Conservation (phyloP, 495 filamentous ascomycete genomes). For the Rostrohypoxylon terebratum region DNA sequence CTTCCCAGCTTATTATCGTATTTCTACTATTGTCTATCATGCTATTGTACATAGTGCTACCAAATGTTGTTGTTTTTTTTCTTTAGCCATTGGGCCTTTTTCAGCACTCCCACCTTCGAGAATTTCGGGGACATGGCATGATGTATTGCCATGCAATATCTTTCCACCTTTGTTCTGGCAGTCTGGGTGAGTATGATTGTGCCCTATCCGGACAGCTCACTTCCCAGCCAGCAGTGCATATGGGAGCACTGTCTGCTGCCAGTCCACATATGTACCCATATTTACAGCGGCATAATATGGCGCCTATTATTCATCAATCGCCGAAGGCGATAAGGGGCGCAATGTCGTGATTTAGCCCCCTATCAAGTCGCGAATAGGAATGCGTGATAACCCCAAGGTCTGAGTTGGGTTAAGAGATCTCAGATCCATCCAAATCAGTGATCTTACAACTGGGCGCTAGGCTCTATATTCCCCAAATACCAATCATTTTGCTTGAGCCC, state of each 20-base stretch:
- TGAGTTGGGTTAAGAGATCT: conserved; percentile 39
- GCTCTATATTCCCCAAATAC: conserved; percentile 31
- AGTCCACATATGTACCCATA: not conserved
- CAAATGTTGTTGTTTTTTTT: not conserved
- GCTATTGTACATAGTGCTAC: conserved; percentile 7
- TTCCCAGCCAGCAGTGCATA: not conserved
- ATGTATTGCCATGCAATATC: not conserved
- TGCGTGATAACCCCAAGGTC: conserved; percentile 21
- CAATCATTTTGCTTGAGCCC: conserved; percentile 41
- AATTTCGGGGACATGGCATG: not conserved
- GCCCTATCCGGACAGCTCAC: not conserved
- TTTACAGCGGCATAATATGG: not conserved
- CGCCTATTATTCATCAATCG: not conserved
- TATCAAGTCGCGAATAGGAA: conserved; percentile 31
- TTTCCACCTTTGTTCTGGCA: not conserved
- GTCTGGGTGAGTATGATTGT: not conserved
- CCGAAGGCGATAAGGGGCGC: conserved; percentile 3
- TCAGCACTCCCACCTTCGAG: not conserved
- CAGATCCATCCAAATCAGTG: conserved; percentile 42
- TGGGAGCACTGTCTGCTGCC: no score
- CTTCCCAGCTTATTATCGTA: conserved; percentile 19
- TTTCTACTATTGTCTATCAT: not conserved
- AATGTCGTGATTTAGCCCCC: conserved; percentile 26
- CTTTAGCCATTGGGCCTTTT: conserved; percentile 22
- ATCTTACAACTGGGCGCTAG: conserved; percentile 36